Base-by-base conservation (phyloP, 441 rosid species). In the Hura crepitans region DNA sequence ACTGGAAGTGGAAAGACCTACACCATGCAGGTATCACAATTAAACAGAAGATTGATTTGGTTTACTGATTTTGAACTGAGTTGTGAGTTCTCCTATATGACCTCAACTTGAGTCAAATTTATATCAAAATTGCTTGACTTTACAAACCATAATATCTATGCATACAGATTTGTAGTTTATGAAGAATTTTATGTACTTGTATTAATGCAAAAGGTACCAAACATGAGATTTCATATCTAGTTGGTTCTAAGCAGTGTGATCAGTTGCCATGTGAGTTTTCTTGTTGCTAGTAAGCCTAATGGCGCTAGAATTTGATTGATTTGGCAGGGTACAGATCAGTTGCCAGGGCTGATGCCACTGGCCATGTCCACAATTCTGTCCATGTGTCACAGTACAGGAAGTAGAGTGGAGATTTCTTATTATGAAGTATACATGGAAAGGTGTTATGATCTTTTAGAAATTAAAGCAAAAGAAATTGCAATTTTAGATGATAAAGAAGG, bases 1-100 rank as follows among this genome's bases (percentile, higher is more conserved):
- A 89, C 98, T 4, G 98, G 97, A 35, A 95, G 97, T 61, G 99
- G 97, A 31, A 95, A 95, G 77, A 95, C 98, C n/a, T 95, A 80
- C 70, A 86, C 97, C 0, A 95, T 95, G 98, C 97, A 89, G 97
- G 99, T 92, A 70, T 10, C 0, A 17, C 1, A 8, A 25, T 37
- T 11, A 5, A 20, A 37, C 3, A 18, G 25, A n/a, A 0, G 6
- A 37, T 61, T 61, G 8, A 37, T 35, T n/a, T 37, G 20, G n/a
- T n/a, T 59, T n/a, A n/a, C n/a, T n/a, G n/a, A n/a, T n/a, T n/a
- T n/a, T n/a, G n/a, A n/a, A n/a, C n/a, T n/a, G n/a, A n/a, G n/a
- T n/a, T n/a, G n/a, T n/a, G n/a, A n/a, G n/a, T n/a, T n/a, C n/a
- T n/a, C n/a, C n/a, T n/a, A n/a, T n/a, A n/a, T n/a, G n/a, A n/a